These are phyloP conservation scores for Insectozyma bohioensis DNA, from an alignment of 1,139 yeast species.

Conservation along the genomic window DNA sequence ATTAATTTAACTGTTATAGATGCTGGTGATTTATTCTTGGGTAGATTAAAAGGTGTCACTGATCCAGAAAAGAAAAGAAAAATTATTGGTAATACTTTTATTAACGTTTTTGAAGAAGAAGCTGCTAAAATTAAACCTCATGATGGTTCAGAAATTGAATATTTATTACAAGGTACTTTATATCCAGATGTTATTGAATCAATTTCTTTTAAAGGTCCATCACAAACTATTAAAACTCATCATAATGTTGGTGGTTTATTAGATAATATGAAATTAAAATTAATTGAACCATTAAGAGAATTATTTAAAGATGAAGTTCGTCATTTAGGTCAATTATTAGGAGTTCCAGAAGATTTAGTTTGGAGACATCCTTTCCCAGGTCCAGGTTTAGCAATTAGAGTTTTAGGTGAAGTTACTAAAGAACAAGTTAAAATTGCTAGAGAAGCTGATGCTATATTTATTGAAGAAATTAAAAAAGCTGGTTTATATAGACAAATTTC, in stretches of 20 bases:
- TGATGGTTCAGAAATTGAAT: conserved; percentile 89
- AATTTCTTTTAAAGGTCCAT: conserved; percentile 98
- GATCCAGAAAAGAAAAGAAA: conserved; percentile 99
- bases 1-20: conserved; percentile 93
- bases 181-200: conserved; percentile 99
- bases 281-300: conserved; percentile 97
- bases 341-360: conserved; percentile 94
- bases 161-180: conserved; percentile 92
- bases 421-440: conserved; percentile 94
- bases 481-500: conserved; percentile 92
- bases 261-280: conserved; percentile 96
- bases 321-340: conserved; percentile 88
- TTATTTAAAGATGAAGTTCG: conserved; percentile 98
- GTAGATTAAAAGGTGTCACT: conserved; percentile 85
- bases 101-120: conserved; percentile 94
- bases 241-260: conserved; percentile 98
- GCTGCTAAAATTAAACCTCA: conserved; percentile 90
- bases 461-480: conserved; percentile 90
- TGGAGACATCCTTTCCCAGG: conserved; percentile 99
- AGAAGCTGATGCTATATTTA: conserved; percentile 94
- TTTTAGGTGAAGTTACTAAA: conserved; percentile 92
- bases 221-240: conserved; percentile 98
- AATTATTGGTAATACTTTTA: conserved; percentile 97
- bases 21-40: conserved; percentile 87
- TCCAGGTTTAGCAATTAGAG: conserved; percentile 99